These are phyloP conservation scores for Lasiosphaeria hispida DNA, from an alignment of 495 filamentous ascomycete genomes.

Conservation along the genomic window DNA sequence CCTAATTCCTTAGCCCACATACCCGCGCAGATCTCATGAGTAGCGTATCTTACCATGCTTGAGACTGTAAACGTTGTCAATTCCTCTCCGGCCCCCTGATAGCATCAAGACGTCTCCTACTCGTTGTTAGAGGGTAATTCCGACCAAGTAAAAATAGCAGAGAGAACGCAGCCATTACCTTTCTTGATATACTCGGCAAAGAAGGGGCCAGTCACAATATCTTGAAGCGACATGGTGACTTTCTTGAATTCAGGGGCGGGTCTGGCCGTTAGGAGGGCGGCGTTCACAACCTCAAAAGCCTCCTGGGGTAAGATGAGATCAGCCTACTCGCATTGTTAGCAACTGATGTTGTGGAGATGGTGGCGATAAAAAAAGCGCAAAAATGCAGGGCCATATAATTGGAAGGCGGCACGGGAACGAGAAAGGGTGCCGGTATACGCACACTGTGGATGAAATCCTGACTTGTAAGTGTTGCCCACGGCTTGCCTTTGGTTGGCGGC, in stretches of 20 bases:
- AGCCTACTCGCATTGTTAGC: slow-evolving; percentile 46
- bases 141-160: not conserved
- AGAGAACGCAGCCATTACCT: slow-evolving; percentile 48
- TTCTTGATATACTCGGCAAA: slow-evolving; percentile 84
- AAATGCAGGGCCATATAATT: too few relatives aligned
- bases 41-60: slow-evolving; percentile 54
- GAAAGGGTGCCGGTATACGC: slow-evolving; percentile 8
- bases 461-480: slow-evolving; percentile 64
- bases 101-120: slow-evolving; percentile 87
- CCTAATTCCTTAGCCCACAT: slow-evolving; percentile 42
- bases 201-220: slow-evolving; percentile 73
- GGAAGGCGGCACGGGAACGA: too few relatives aligned
- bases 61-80: slow-evolving; percentile 76
- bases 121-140: not conserved
- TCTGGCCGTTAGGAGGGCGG: slow-evolving; percentile 46
- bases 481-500: slow-evolving; percentile 66
- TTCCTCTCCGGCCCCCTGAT: slow-evolving; percentile 76
- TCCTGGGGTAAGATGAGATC: slow-evolving; percentile 75
- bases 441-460: slow-evolving; percentile 81
- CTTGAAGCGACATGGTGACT: slow-evolving; percentile 71
- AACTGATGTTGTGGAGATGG: not conserved
- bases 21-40: not conserved
- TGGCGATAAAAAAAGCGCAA: too few relatives aligned
- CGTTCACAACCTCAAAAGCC: slow-evolving; percentile 55
- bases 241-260: slow-evolving; percentile 56